These are phyloP conservation scores for Setaria viridis DNA, from an alignment of 202 grass and related monocot genomes.

Conservation along the genomic window DNA sequence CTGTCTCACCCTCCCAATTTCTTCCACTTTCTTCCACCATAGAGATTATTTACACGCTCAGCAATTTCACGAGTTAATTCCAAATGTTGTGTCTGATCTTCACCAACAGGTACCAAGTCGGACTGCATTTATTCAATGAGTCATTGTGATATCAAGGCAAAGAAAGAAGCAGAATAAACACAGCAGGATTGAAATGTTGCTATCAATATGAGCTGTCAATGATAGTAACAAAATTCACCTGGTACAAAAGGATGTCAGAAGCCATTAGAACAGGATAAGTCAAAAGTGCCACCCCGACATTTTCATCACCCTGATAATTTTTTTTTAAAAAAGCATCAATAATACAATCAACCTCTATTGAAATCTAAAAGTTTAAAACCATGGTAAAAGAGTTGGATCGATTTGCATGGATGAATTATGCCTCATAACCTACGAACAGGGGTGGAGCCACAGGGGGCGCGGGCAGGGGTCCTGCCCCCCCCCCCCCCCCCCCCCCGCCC, in stretches of 20 bases:
- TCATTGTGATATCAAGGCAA: conserved; percentile 3
- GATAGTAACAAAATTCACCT: conserved; percentile 60
- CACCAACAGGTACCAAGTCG: conserved; percentile 98
- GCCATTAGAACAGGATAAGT: conserved; percentile 99
- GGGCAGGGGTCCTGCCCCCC: too few relatives aligned
- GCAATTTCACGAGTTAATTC: conserved; percentile 98
- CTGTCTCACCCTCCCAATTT: conserved; percentile 85
- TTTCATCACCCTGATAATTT: conserved; percentile 86
- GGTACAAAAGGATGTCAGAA: conserved; percentile 98
- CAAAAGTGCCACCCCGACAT: conserved; percentile 95
- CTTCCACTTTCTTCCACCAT: conserved; percentile 96
- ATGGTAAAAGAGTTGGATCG: not conserved
- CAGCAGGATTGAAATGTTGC: conserved; percentile 16
- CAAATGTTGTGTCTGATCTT: conserved; percentile 98
- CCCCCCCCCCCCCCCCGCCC: too few relatives aligned
- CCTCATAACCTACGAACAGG: too few relatives aligned
- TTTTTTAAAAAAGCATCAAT: not conserved
- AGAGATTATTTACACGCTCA: conserved; percentile 90
- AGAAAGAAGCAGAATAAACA: conserved; percentile 12
- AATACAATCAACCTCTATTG: not conserved
- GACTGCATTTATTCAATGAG: conserved; percentile 67
- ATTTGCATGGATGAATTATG: conserved; percentile 27
- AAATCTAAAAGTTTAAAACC: conserved; percentile 26
- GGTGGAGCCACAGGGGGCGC: too few relatives aligned
- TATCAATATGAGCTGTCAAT: conserved; percentile 35